Percentiles rank a stretch among this genome's conserved stretches.
Conservation (phyloP, 306 rosid species). For the Inga laurina region DNA sequence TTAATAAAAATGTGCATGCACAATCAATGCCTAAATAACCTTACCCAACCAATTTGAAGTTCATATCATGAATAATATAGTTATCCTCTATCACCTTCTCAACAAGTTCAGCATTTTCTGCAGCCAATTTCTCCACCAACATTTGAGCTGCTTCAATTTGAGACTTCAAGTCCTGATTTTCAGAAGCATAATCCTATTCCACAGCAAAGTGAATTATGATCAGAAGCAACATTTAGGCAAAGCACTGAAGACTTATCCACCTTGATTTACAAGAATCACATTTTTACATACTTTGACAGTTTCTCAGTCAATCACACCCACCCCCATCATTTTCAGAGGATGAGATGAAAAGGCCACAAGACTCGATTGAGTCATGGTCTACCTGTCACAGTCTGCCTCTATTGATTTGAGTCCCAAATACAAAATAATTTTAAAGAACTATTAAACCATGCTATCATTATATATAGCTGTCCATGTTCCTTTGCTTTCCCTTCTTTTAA, state of each 20-base stretch:
- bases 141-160: conserved; percentile 67
- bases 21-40: conserved; percentile 27
- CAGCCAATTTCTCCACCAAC: conserved; percentile 66
- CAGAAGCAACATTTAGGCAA: conserved; percentile 24
- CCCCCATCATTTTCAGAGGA: conserved; percentile 22
- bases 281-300: background rate
- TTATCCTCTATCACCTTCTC: conserved; percentile 65
- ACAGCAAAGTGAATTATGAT: conserved; percentile 28
- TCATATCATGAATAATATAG: conserved; percentile 1
- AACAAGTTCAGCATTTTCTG: conserved; percentile 87
- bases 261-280: conserved; percentile 23
- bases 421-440: background rate
- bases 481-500: conserved; percentile 9
- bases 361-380: conserved; percentile 10
- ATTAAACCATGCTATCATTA: background rate
- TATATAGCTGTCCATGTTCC: background rate
- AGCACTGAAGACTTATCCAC: conserved; percentile 14
- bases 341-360: background rate
- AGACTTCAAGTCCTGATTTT: conserved; percentile 63
- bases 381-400: background rate
- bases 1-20: conserved; percentile 10
- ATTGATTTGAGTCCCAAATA: background rate
- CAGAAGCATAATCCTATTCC: conserved; percentile 46
- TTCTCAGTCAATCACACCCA: conserved; percentile 1
- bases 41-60: conserved; percentile 21